Conservation (phyloP, 179 eudicot species). For the Beta corolliflora region DNA sequence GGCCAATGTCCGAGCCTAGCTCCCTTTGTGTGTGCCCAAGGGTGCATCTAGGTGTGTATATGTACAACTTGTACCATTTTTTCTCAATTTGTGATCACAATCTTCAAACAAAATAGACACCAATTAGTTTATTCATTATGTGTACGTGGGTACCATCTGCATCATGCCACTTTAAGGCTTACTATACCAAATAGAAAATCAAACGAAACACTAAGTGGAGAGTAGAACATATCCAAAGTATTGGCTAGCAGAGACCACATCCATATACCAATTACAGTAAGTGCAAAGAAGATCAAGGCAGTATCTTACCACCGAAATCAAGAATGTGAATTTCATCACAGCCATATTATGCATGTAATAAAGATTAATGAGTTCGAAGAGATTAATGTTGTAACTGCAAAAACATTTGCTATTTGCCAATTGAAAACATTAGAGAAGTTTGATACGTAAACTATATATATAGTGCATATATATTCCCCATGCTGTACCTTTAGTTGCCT, state of each 20-base stretch:
- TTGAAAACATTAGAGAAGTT: background rate
- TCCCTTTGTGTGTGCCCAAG: too few species aligned
- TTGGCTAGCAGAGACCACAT: background rate
- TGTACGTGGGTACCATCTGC: too few species aligned
- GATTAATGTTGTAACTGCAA: background rate
- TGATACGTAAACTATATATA: background rate
- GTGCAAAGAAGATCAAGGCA: slow-evolving; percentile 9
- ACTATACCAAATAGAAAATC: background rate
- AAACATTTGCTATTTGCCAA: too few species aligned
- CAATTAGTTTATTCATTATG: too few species aligned
- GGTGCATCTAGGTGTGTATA: too few species aligned
- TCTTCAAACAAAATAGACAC: too few species aligned
- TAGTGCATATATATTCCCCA: background rate
- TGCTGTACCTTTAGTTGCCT: background rate
- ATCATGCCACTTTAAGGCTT: too few species aligned
- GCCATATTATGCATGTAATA: background rate
- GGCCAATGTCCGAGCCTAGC: too few species aligned
- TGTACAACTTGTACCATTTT: too few species aligned
- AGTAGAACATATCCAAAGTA: slow-evolving; percentile 11
- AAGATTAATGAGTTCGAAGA: background rate
- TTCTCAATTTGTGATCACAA: too few species aligned
- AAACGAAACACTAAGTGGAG: background rate
- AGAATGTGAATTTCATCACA: slow-evolving; percentile 15
- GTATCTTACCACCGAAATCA: slow-evolving; percentile 17
- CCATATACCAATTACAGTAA: background rate